These are phyloP conservation scores for Pseudogymnoascus sp. DNA, from an alignment of 2,329 filamentous ascomycete species.

Conservation along the genomic window DNA sequence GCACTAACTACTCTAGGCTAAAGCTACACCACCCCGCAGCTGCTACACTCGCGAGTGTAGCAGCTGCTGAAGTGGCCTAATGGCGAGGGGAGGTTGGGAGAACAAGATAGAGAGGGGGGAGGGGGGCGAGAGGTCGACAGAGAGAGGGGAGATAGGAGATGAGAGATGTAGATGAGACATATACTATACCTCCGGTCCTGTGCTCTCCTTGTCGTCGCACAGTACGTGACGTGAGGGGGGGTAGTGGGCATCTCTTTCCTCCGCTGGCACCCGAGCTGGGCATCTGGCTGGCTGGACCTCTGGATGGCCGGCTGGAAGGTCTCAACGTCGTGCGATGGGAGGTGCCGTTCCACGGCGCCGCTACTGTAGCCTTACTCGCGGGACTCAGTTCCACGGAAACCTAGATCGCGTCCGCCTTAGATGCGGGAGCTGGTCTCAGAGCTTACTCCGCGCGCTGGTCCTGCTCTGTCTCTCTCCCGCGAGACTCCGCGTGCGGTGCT, in stretches of 20 bases:
- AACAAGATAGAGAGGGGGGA: not conserved
- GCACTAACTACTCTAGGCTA: no score
- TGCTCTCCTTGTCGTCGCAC: not conserved
- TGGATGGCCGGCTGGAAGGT: not conserved
- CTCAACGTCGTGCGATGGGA: not conserved
- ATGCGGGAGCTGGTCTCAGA: constrained; percentile 1
- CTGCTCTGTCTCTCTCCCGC: not conserved
- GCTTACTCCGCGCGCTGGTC: not conserved
- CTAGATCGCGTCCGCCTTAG: not conserved
- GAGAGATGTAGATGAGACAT: not conserved
- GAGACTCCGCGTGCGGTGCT: not conserved
- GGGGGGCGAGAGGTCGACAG: not conserved
- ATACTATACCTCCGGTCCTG: not conserved
- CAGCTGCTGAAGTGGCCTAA: no score
- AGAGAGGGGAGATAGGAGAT: not conserved
- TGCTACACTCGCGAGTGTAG: no score
- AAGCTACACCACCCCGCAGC: no score
- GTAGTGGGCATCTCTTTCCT: not conserved
- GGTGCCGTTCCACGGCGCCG: not conserved
- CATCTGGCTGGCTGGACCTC: not conserved
- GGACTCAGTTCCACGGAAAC: not conserved
- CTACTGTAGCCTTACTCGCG: not conserved
- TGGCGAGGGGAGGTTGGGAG: not conserved
- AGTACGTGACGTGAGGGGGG: not conserved
- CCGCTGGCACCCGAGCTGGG: not conserved